Evolutionary conservation across 768 basidiomycete genomes (phyloP).

Genomic region (Russula sp.): DNA sequence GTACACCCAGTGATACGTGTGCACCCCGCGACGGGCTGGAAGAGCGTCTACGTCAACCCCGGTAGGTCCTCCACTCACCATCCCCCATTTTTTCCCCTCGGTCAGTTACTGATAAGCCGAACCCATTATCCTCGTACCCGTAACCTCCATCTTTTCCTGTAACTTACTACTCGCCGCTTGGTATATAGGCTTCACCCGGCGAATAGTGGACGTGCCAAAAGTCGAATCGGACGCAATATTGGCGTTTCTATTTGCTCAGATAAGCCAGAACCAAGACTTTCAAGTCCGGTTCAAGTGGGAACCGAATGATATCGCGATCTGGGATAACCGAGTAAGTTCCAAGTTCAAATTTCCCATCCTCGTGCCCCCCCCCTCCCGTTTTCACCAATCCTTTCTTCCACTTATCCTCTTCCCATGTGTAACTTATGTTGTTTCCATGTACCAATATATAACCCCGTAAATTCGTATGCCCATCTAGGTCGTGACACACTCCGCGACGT

Average conservation of each 20-base stretch:
- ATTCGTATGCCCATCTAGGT: constrained; percentile 44
- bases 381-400: not conserved
- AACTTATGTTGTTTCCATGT: too few relatives aligned
- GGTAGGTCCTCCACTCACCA: constrained; percentile 39
- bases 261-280: constrained; percentile 66
- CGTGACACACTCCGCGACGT: constrained; percentile 74
- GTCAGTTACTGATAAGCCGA: not conserved
- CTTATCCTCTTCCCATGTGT: not conserved
- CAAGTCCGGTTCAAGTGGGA: constrained; percentile 80
- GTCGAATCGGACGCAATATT: constrained; percentile 76
- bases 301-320: constrained; percentile 73
- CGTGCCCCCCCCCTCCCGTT: not conserved
- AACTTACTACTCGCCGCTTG: not conserved
- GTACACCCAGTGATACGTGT: constrained; percentile 81
- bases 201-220: constrained; percentile 76
- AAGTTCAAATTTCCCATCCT: too few relatives aligned
- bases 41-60: constrained; percentile 79
- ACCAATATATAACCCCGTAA: too few relatives aligned
- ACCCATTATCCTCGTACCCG: not conserved
- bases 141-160: too few relatives aligned
- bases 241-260: constrained; percentile 65
- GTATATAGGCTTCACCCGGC: constrained; percentile 66
- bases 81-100: not conserved
- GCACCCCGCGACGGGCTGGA: constrained; percentile 82
- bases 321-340: constrained; percentile 75